These are phyloP conservation scores for Wickerhamiella bombiphila DNA, from an alignment of 805 yeast species.

Conservation along the genomic window DNA sequence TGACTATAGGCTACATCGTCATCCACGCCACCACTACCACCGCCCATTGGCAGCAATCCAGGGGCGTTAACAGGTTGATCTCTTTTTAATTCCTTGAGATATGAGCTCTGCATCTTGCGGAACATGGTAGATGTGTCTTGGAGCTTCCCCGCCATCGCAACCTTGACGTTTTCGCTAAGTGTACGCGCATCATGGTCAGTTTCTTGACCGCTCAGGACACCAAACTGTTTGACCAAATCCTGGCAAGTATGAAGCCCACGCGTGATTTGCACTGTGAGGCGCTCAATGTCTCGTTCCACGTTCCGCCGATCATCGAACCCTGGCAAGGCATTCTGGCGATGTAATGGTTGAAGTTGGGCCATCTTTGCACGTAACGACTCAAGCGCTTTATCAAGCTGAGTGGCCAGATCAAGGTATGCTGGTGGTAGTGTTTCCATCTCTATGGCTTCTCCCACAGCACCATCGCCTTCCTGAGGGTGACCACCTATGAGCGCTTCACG, in stretches of 20 bases:
- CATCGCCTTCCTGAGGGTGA: no score
- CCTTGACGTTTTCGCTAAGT: conserved; percentile 68
- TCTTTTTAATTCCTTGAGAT: conserved; percentile 58
- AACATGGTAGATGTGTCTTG: conserved; percentile 67
- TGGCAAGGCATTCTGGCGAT: conserved; percentile 72
- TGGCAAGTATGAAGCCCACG: conserved; percentile 66
- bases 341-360: conserved; percentile 48
- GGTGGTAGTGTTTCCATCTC: conserved; percentile 64
- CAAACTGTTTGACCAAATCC: conserved; percentile 53
- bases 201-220: conserved; percentile 28
- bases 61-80: conserved; percentile 17
- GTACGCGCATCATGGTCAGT: conserved; percentile 36
- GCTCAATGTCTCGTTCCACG: conserved; percentile 69
- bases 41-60: conserved; percentile 8
- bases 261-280: conserved; percentile 59
- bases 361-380: conserved; percentile 38
- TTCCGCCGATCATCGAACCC: conserved; percentile 69
- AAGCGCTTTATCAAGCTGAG: conserved; percentile 53
- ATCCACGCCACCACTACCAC: conserved; percentile 15
- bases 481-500: conserved; percentile 42
- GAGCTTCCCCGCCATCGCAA: conserved; percentile 69
- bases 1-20: conserved; percentile 24
- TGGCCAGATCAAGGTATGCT: conserved; percentile 56
- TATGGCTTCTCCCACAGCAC: conserved; percentile 26
- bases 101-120: conserved; percentile 76